These are phyloP conservation scores for Erodium texanum DNA, from an alignment of 441 rosid species.

Conservation along the genomic window DNA sequence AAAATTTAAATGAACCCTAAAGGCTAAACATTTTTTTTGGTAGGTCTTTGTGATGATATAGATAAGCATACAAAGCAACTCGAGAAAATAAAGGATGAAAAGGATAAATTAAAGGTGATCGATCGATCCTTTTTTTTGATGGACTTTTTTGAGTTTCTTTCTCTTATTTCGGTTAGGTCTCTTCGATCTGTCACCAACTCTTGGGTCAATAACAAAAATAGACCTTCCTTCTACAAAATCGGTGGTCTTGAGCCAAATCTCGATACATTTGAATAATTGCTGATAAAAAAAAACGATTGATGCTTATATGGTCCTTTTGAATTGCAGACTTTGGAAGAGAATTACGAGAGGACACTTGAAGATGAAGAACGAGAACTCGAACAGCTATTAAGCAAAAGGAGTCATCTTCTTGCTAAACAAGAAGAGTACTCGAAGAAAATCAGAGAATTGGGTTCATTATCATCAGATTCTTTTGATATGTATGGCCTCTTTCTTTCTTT, in stretches of 20 bases:
- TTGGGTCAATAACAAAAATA: too few species aligned
- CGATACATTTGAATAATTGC: too few species aligned
- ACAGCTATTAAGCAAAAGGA: conserved; percentile 62
- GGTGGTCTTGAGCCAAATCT: too few species aligned
- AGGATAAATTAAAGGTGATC: conserved; percentile 47
- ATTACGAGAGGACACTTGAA: conserved; percentile 58
- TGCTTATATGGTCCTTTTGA: conserved; percentile 22
- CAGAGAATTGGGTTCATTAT: conserved; percentile 80
- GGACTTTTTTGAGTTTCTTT: too few species aligned
- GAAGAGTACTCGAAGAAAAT: conserved; percentile 86
- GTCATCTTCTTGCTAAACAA: conserved; percentile 67
- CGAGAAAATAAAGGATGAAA: conserved; percentile 61
- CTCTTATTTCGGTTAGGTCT: too few species aligned
- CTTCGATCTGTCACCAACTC: too few species aligned
- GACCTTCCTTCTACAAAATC: too few species aligned
- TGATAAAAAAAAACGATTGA: too few species aligned
- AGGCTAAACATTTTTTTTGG: conserved; percentile 17
- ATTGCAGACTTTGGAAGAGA: conserved; percentile 71
- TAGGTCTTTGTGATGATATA: conserved; percentile 56
- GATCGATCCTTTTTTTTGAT: too few species aligned
- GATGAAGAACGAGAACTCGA: conserved; percentile 78
- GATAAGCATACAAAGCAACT: conserved; percentile 49
- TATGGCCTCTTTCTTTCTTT: conserved; percentile 25
- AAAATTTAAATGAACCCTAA: conserved; percentile 8
- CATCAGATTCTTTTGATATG: conserved; percentile 90